phyloP scores from a whole-genome alignment of 345 rosid species.

The Eucalyptus leucophloia region DNA sequence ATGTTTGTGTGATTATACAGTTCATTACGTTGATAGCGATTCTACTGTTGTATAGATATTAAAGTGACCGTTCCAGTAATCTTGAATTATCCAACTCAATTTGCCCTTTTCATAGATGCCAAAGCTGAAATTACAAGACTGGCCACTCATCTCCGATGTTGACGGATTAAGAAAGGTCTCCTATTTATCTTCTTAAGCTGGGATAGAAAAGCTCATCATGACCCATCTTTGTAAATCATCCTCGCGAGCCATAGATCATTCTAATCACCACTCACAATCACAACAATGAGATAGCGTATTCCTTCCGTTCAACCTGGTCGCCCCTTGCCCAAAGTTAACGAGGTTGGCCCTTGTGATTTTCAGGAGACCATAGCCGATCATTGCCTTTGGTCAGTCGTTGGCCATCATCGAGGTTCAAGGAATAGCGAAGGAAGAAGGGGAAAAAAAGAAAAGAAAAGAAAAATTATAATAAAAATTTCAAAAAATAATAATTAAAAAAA shows the following conservation, averaged over 20 bases:
- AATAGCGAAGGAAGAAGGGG: rapidly evolving
- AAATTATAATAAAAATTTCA: no score
- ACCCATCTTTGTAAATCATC: background rate
- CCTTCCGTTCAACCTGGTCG: background rate
- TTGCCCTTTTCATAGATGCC: background rate
- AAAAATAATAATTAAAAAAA: no score
- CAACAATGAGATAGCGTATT: background rate
- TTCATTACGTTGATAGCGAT: background rate
- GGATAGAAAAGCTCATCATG: background rate
- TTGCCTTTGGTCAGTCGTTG: background rate
- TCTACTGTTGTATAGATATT: background rate
- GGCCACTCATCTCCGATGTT: background rate
- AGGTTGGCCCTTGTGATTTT: background rate
- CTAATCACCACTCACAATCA: background rate
- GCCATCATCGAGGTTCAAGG: rapidly evolving
- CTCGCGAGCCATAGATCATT: background rate
- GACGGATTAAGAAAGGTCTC: background rate
- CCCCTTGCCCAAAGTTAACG: background rate
- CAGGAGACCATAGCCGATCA: rapidly evolving
- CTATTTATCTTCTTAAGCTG: background rate
- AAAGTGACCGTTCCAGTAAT: background rate
- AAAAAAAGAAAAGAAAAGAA: rapidly evolving
- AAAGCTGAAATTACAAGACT: background rate
- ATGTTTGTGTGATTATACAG: background rate
- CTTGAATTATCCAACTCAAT: background rate